Conservation (phyloP, 2,329 filamentous ascomycete genomes). For the Dothiorella sarmentorum region DNA sequence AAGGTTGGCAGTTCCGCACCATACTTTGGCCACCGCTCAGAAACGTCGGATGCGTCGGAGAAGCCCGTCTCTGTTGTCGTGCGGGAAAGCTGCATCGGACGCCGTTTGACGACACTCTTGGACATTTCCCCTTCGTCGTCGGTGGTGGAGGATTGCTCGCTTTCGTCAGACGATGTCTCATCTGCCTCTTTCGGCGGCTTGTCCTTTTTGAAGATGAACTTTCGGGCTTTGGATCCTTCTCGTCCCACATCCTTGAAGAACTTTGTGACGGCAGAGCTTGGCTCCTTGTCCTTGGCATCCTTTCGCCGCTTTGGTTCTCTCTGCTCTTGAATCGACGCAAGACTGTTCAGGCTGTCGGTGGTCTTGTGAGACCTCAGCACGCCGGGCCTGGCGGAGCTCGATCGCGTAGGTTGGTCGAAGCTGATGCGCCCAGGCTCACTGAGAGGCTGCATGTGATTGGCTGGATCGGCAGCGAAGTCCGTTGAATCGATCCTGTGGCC, state of each 20-base stretch:
- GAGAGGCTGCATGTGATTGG: background rate
- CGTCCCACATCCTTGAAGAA: slow-evolving; percentile 74
- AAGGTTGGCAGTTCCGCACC: slow-evolving; percentile 6
- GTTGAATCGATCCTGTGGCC: slow-evolving; percentile 27
- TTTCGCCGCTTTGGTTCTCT: slow-evolving; percentile 21
- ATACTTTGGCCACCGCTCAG: slow-evolving; percentile 2
- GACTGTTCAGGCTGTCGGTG: slow-evolving; percentile 37
- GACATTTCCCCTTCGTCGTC: slow-evolving; percentile 40
- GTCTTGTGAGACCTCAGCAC: slow-evolving; percentile 29
- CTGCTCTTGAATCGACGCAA: slow-evolving; percentile 29
- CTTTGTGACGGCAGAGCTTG: slow-evolving; percentile 59
- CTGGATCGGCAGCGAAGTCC: slow-evolving; percentile 19
- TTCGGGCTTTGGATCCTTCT: slow-evolving; percentile 60
- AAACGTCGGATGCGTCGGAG: background rate
- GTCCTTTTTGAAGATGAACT: slow-evolving; percentile 59
- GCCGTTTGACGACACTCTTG: slow-evolving; percentile 3
- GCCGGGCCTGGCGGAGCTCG: background rate
- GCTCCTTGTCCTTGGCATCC: slow-evolving; percentile 43
- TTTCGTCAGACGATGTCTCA: slow-evolving; percentile 27
- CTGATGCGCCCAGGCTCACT: slow-evolving; percentile 2
- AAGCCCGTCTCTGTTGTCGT: slow-evolving; percentile 5
- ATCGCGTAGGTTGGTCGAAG: background rate
- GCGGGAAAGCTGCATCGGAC: background rate
- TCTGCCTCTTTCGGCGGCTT: slow-evolving; percentile 33
- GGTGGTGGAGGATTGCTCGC: slow-evolving; percentile 45